Conservation (phyloP, 305 asterid genomes). For the Coffea humblotiana region DNA sequence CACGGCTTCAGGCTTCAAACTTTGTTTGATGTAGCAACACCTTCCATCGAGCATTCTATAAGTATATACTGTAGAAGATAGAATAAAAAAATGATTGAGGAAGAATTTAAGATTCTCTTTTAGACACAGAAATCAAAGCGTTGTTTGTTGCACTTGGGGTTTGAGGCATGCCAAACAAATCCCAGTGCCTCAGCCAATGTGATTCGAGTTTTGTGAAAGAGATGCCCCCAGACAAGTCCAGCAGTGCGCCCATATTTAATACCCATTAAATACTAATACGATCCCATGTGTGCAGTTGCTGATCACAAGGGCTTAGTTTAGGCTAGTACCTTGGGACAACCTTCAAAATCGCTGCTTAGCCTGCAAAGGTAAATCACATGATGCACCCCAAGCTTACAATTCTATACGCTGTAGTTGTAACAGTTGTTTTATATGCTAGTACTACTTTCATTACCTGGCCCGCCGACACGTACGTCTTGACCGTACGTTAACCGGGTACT, state of each 20-base stretch:
- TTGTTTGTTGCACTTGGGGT: conserved; percentile 37
- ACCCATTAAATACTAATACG: background rate
- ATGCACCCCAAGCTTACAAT: conserved; percentile 34
- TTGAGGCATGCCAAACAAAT: conserved; percentile 78
- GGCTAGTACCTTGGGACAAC: conserved; percentile 28
- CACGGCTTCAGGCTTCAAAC: conserved; percentile 21
- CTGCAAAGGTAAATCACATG: conserved; percentile 54
- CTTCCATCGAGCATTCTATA: conserved; percentile 23
- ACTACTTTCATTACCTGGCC: conserved; percentile 24
- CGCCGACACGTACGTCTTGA: conserved; percentile 43
- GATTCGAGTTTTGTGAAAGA: conserved; percentile 51
- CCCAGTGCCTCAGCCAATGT: conserved; percentile 57
- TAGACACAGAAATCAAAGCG: conserved; percentile 66
- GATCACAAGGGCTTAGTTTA: conserved; percentile 30
- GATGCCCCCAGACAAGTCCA: conserved; percentile 69
- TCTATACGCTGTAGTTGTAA: conserved; percentile 10
- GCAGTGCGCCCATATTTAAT: conserved; percentile 38
- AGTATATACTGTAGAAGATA: conserved; percentile 30
- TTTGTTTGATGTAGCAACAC: conserved; percentile 12
- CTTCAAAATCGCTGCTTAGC: conserved; percentile 39
- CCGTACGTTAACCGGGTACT: conserved; percentile 45
- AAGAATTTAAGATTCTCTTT: conserved; percentile 45
- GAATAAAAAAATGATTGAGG: conserved; percentile 27
- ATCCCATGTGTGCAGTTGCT: conserved; percentile 25
- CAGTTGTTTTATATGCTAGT: conserved; percentile 17